Conservation (phyloP, 1,139 yeast genomes). For the Pichia sp. region DNA sequence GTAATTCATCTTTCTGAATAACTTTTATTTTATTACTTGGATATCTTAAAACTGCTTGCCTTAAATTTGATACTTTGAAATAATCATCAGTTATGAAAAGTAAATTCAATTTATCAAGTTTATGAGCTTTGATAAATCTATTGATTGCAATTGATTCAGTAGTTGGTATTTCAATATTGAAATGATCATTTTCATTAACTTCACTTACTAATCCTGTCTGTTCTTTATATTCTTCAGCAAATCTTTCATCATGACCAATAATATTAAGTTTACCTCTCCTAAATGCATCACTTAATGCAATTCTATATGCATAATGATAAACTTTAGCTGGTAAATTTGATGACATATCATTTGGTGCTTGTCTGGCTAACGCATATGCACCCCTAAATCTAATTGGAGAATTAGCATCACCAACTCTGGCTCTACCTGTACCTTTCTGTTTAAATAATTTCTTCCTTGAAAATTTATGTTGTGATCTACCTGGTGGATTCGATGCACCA, state of each 20-base stretch:
- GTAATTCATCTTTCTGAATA: slow-evolving; percentile 68
- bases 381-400: slow-evolving; percentile 90
- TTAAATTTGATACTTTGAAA: slow-evolving; percentile 42
- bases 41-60: slow-evolving; percentile 39
- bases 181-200: slow-evolving; percentile 22
- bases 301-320: slow-evolving; percentile 67
- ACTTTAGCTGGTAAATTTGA: slow-evolving; percentile 73
- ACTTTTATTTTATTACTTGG: slow-evolving; percentile 51
- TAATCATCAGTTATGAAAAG: slow-evolving; percentile 57
- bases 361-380: slow-evolving; percentile 82
- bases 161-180: slow-evolving; percentile 23
- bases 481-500: slow-evolving; percentile 79
- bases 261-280: slow-evolving; percentile 64
- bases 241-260: slow-evolving; percentile 45
- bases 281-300: slow-evolving; percentile 77
- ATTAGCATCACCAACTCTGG: slow-evolving; percentile 94
- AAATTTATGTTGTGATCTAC: slow-evolving; percentile 81
- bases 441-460: slow-evolving; percentile 77
- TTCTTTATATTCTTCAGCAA: slow-evolving; percentile 17
- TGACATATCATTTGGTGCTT: slow-evolving; percentile 85
- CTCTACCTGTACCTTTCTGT: slow-evolving; percentile 92
- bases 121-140: slow-evolving; percentile 52
- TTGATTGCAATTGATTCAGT: slow-evolving; percentile 37
- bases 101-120: slow-evolving; percentile 47
- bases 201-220: slow-evolving; percentile 9